Conservation (phyloP, 2,329 filamentous ascomycete species). For the Emydomyces testavorans region DNA sequence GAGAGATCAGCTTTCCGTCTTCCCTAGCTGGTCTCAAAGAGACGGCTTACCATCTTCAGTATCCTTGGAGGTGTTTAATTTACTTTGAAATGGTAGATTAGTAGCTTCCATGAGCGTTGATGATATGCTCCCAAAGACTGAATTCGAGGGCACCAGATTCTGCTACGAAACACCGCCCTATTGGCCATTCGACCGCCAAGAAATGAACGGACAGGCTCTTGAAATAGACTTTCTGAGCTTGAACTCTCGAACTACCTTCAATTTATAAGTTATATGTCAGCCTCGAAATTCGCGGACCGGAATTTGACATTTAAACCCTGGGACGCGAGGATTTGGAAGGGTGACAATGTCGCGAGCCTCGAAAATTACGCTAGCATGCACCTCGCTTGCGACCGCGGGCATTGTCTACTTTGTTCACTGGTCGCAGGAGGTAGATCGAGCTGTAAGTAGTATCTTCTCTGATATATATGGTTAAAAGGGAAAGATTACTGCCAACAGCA, state of each 20-base stretch:
- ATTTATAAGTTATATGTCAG: no score
- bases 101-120: constrained; percentile 9
- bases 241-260: no score
- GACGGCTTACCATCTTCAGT: not conserved
- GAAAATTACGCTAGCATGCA: constrained; percentile 70
- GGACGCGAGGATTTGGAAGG: no score
- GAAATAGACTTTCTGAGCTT: not conserved
- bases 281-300: no score
- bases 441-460: constrained; percentile 44
- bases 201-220: not conserved
- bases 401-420: constrained; percentile 83
- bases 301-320: not conserved
- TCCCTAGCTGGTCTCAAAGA: not conserved
- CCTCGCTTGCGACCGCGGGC: constrained; percentile 60
- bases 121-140: not conserved
- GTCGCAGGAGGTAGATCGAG: constrained; percentile 71
- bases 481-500: not conserved
- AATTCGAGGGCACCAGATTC: not conserved
- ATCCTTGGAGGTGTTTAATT: not conserved
- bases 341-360: constrained; percentile 72
- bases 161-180: constrained; percentile 6
- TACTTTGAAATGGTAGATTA: not conserved
- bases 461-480: not conserved
- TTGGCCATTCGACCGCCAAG: not conserved
- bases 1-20: constrained; percentile 2